phyloP scores from a whole-genome alignment of 371 early-diverging fungal species.

The Quaeritorhiza haematococci region DNA sequence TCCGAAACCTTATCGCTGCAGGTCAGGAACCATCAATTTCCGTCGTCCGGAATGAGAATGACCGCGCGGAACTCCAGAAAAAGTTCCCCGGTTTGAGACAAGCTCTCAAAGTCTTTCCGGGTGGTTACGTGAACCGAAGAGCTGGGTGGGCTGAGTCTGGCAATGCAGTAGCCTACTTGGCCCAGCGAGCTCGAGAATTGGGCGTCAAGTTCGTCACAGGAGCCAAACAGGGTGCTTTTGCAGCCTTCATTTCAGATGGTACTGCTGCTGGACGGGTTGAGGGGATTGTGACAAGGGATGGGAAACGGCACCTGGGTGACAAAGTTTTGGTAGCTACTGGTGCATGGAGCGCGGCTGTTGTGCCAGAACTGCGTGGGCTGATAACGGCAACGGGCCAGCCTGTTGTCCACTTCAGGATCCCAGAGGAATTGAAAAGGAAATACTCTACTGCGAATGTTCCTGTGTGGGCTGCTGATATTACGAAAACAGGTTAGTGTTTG shows the following conservation, averaged over 20 bases:
- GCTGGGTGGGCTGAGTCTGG: slow-evolving; percentile 23
- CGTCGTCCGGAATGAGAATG: background rate
- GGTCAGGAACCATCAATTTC: slow-evolving; percentile 29
- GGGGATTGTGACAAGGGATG: slow-evolving; percentile 44
- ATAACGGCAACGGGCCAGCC: slow-evolving; percentile 44
- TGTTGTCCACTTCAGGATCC: slow-evolving; percentile 43
- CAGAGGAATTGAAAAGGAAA: slow-evolving; percentile 7
- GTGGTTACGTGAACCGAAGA: slow-evolving; percentile 5
- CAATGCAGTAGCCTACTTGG: slow-evolving; percentile 18
- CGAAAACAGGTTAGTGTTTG: slow-evolving; percentile 32
- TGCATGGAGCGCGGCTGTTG: slow-evolving; percentile 48
- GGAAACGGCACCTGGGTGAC: slow-evolving; percentile 29
- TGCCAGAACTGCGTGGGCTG: slow-evolving; percentile 32
- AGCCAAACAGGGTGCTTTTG: slow-evolving; percentile 26
- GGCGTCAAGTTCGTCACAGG: slow-evolving; percentile 39
- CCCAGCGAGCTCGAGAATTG: slow-evolving; percentile 22
- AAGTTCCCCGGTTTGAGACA: background rate
- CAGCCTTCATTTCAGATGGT: slow-evolving; percentile 12
- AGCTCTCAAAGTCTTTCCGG: background rate
- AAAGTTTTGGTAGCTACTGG: slow-evolving; percentile 47
- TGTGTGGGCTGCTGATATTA: slow-evolving; percentile 49
- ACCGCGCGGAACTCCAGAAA: background rate
- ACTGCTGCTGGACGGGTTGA: slow-evolving; percentile 10
- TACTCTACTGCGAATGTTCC: slow-evolving; percentile 27
- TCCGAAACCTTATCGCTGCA: slow-evolving; percentile 33